Base-by-base conservation (phyloP, 1,139 yeast species). In the Hyphopichia wangnamkhiaoensis region DNA sequence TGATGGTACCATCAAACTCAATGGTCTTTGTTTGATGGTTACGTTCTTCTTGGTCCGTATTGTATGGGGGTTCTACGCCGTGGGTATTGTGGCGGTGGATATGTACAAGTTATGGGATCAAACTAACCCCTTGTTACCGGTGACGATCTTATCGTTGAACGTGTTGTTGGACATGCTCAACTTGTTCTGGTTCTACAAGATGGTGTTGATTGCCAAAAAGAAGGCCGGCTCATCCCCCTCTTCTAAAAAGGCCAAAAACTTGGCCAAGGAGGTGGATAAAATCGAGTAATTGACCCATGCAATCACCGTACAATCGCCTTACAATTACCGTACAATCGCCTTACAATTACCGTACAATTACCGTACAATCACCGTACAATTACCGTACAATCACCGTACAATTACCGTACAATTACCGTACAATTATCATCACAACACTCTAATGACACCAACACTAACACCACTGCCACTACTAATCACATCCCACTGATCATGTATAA, bases 41-140 rank as follows among this genome's bases (percentile, higher is more conserved):
- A 73, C 84, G 21, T 93, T 93, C 65, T 91, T 93, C 69, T 53
- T 71, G 14, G 84, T 84, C 30, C 74, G 98, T 55, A 84, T 93
- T 44, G 68, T 82, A 31, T 90, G 95, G 88, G 98, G 98, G 5
- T 84, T 90, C 76, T 82, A 79, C 58, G 87, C 90, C 43, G 83
- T 83, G 17, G 53, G 44, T 26, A 49, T 62, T 24, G 64, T 84
- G 41, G 84, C 84, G 32, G 47, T 48, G 37, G 90, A 82, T 61
- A 75, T 82, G 59, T 72, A 58, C 48, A 46, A 44, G 12, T 68
- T 71, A 2, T 46, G 68, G 47, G 63, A 70, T 48, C 45, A 57
- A 23, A 44, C 57, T 13, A 52, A 56, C 20, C 39, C 41, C 18
- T 39, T 63, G 21, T 55, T 63, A 35, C 68, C 73, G 5, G 23